Percentiles rank a stretch among this genome's conserved stretches.
Conservation (phyloP, 495 filamentous ascomycete genomes). For the Penicillium turbatum region DNA sequence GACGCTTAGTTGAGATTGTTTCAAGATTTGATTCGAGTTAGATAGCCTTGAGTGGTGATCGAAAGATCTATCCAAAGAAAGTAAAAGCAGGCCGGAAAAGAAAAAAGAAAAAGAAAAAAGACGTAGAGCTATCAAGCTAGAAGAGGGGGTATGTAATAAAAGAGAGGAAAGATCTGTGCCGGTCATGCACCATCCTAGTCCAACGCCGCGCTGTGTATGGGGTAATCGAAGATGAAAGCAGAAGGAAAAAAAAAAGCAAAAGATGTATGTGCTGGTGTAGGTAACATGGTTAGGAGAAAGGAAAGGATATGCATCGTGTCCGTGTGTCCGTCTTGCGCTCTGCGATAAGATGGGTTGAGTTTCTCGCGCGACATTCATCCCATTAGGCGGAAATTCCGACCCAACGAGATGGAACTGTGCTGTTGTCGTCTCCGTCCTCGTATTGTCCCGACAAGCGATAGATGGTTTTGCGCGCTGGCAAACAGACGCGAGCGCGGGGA, state of each 20-base stretch:
- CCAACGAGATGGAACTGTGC: conserved; percentile 39
- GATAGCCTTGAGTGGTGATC: background rate
- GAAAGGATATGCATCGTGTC: background rate
- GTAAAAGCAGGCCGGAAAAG: background rate
- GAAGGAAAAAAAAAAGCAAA: conserved; percentile 2
- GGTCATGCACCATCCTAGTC: conserved; percentile 16
- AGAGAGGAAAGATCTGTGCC: conserved; percentile 12
- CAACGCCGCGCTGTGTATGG: conserved; percentile 28
- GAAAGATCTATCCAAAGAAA: background rate
- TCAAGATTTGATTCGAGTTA: no score
- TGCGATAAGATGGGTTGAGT: conserved; percentile 9
- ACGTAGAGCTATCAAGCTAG: background rate
- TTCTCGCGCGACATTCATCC: background rate
- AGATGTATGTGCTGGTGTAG: conserved; percentile 16
- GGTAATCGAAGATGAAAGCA: conserved; percentile 1
- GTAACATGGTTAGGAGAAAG: background rate
- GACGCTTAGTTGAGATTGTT: no score
- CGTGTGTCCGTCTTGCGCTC: conserved; percentile 10
- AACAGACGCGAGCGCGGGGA: conserved; percentile 74
- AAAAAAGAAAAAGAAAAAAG: background rate
- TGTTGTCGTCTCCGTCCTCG: conserved; percentile 34
- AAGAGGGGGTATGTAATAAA: conserved; percentile 18
- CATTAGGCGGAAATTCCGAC: conserved; percentile 36
- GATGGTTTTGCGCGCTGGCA: conserved; percentile 71
- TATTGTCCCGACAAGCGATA: conserved; percentile 27